phyloP scores from a whole-genome alignment of 108 stramenopile species.

The Tribonema minus region DNA sequence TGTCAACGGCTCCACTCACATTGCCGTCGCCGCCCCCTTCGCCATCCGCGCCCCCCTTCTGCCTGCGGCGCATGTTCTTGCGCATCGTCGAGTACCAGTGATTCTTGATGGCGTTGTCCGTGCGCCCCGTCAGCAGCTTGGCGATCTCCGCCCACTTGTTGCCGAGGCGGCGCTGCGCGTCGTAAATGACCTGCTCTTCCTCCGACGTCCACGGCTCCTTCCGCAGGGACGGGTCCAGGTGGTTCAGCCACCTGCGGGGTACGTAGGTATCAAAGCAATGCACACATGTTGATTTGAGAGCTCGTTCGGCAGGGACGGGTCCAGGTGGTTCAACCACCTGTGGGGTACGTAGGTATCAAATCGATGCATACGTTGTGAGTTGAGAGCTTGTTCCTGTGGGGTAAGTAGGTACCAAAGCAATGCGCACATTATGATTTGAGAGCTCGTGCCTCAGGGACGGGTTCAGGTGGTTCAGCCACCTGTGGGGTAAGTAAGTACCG shows the following conservation, averaged over 20 bases:
- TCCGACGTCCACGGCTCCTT: slow-evolving; percentile 67
- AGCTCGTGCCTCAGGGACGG: not conserved
- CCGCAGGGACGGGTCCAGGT: too few relatives aligned
- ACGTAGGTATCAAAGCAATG: too few relatives aligned
- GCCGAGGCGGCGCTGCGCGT: slow-evolving; percentile 56
- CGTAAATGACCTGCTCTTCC: slow-evolving; percentile 63
- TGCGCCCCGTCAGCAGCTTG: slow-evolving; percentile 82
- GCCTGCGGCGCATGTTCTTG: slow-evolving; percentile 1
- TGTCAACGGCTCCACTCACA: not conserved
- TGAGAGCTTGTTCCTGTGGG: not conserved
- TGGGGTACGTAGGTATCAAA: not conserved
- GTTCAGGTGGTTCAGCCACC: not conserved
- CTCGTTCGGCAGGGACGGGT: slow-evolving; percentile 52
- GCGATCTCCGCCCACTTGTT: slow-evolving; percentile 51
- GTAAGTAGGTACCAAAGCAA: not conserved
- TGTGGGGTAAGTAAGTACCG: too few relatives aligned
- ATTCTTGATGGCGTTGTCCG: slow-evolving; percentile 95
- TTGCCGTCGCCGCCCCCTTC: not conserved
- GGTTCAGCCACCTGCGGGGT: too few relatives aligned
- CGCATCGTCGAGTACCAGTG: slow-evolving; percentile 66
- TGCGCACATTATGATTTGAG: not conserved
- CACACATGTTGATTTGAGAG: too few relatives aligned
- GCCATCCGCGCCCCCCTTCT: not conserved
- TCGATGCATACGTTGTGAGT: not conserved
- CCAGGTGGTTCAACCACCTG: slow-evolving; percentile 58